Evolutionary conservation across 306 rosid genomes (phyloP).

Genomic region (Casuarina cunninghamiana): DNA sequence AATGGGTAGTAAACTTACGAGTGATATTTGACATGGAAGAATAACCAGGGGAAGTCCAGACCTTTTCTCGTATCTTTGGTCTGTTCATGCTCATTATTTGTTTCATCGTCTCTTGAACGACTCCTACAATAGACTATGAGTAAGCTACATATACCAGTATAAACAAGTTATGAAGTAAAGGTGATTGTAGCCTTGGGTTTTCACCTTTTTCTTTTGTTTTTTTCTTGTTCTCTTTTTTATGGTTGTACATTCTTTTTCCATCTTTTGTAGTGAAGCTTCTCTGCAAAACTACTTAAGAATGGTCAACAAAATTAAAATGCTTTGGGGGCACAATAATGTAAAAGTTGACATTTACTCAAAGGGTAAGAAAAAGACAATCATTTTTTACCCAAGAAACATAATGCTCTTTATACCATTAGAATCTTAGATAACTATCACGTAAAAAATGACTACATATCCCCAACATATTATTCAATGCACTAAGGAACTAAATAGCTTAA

Average conservation of each 20-base stretch:
- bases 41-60: conserved; percentile 22
- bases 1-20: too few relatives aligned
- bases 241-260: conserved; percentile 67
- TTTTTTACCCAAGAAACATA: background rate
- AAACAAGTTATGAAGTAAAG: background rate
- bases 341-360: background rate
- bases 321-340: conserved; percentile 15
- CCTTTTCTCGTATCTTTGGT: conserved; percentile 66
- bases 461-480: background rate
- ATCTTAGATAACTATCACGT: background rate
- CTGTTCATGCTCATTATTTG: conserved; percentile 42
- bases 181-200: conserved; percentile 13
- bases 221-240: conserved; percentile 53
- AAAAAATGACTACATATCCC: background rate
- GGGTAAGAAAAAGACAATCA: background rate
- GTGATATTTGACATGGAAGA: conserved; percentile 6
- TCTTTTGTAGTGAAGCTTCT: conserved; percentile 79
- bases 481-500: background rate
- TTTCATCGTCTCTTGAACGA: conserved; percentile 61
- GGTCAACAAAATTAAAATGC: conserved; percentile 15
- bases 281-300: conserved; percentile 54
- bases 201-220: conserved; percentile 69
- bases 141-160: conserved; percentile 25
- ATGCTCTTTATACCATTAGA: background rate
- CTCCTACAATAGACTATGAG: conserved; percentile 43